These are phyloP conservation scores for Ganoderma lucidum DNA, from an alignment of 1,284 basidiomycete genomes.

Conservation along the genomic window DNA sequence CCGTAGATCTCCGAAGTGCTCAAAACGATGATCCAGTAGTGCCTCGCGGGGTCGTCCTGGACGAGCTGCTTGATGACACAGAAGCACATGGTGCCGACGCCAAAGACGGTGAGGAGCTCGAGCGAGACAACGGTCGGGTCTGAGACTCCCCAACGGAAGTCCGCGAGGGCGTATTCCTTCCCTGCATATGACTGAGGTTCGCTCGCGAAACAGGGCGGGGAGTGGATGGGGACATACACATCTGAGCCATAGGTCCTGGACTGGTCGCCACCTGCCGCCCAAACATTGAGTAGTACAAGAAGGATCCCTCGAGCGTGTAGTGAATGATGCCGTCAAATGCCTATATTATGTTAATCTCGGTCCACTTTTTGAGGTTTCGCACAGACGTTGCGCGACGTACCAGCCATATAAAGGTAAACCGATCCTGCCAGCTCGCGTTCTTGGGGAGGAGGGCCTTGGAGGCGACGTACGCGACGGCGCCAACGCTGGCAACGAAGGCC, in stretches of 20 bases:
- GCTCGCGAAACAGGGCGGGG: neutral
- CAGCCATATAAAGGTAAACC: slow-evolving; percentile 76
- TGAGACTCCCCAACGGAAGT: slow-evolving; percentile 80
- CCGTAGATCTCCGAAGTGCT: slow-evolving; percentile 82
- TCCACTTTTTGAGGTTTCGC: no score
- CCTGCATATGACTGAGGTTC: slow-evolving; percentile 41
- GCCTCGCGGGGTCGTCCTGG: slow-evolving; percentile 68
- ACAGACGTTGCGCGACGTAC: slow-evolving; percentile 47
- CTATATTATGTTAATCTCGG: slow-evolving; percentile 42
- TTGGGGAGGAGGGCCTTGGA: slow-evolving; percentile 66
- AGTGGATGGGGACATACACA: slow-evolving; percentile 57
- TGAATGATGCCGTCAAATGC: slow-evolving; percentile 83
- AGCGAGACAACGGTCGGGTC: slow-evolving; percentile 83
- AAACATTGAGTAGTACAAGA: slow-evolving; percentile 77
- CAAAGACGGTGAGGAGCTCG: slow-evolving; percentile 83
- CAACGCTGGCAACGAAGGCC: slow-evolving; percentile 60
- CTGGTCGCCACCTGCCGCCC: slow-evolving; percentile 77
- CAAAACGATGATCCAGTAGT: slow-evolving; percentile 84
- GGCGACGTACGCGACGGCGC: slow-evolving; percentile 56
- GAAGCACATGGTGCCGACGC: slow-evolving; percentile 74
- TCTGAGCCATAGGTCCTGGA: slow-evolving; percentile 72
- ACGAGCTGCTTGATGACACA: slow-evolving; percentile 73
- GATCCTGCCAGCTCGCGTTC: slow-evolving; percentile 67
- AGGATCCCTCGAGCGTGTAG: slow-evolving; percentile 81
- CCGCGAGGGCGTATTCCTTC: slow-evolving; percentile 78